Evolutionary conservation across 2,329 filamentous ascomycete genomes (phyloP), one percentile per base, ranked within the genome.

Genomic region (Magnaporthiopsis poae): DNA sequence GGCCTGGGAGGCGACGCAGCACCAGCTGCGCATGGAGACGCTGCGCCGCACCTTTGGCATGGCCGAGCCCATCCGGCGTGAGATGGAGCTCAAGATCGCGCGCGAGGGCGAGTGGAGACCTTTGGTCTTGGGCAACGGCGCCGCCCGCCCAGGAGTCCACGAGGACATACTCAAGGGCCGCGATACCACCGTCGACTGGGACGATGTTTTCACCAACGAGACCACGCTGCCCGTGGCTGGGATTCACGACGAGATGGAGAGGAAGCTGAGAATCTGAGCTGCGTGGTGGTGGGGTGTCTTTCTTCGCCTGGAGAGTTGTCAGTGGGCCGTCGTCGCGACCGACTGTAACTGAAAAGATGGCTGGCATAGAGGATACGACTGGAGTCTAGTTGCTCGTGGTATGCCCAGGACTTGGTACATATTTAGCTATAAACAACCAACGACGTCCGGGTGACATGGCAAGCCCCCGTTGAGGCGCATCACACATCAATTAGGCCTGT

Each of bases 1-100:
- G 74, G 86, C 88, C 75, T 99, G 95, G 95, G 91, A 94, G 79
- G 83, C 88, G 67, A 96, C 93, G 60, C 94, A 97, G 80, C 90
- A 96, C 73, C 77, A 82, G 46, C 79, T 96, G 76, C 95, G 96
- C 80, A 95, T 96, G 90, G 88, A 93, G 80, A 84, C 88, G 65
- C 86, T 98, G 73, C 88, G 92, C 70, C 90, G 92, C 71, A 88
- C 91, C 62, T 98, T 92, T 77, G 95, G 95, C 70, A 89, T 97
- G 73, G 91, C 90, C 33, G 95, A 98, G 84, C 95, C 95, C 3
- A 88, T 98, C 73, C 88, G 92, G 67, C 87, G 94, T 66, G 91
- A 89, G 69, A 97, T 99, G 95, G 95, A 99, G 82, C 84, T 96
- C 77, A 91, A 92, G 85, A 94, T 96, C 75, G 88, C 91, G 25